Conservation (phyloP, 495 filamentous ascomycete genomes). For the Astrocystis sublimbata region DNA sequence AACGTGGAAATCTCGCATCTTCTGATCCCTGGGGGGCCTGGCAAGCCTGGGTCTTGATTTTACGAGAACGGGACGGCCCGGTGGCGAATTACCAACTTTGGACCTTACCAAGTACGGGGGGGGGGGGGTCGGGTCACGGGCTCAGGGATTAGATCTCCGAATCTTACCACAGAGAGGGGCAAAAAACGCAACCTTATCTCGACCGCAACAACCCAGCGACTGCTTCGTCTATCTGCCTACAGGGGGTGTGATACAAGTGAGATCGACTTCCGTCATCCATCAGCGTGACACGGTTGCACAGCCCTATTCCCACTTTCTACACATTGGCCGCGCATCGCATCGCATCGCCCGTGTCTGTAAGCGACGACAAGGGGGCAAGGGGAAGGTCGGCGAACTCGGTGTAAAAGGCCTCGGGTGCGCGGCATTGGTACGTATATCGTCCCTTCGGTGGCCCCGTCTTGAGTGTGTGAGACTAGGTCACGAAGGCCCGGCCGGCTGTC, state of each 20-base stretch:
- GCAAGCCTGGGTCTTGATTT: neutral
- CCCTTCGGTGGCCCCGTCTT: neutral
- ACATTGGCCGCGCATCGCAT: neutral
- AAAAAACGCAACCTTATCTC: slow-evolving; percentile 13
- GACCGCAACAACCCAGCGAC: neutral
- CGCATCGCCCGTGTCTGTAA: neutral
- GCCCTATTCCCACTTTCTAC: neutral
- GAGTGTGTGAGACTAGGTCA: neutral
- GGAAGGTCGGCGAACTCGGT: neutral
- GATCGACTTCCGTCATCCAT: neutral
- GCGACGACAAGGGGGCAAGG: neutral
- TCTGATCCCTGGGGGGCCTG: neutral
- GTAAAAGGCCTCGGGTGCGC: neutral
- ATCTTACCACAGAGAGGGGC: neutral
- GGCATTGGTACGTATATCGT: neutral
- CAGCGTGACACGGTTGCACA: slow-evolving; percentile 7
- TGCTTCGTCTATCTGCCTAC: neutral
- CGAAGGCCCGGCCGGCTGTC: neutral
- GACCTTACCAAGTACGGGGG: too few species aligned
- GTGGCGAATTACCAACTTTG: neutral
- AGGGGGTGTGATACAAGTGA: slow-evolving; percentile 13
- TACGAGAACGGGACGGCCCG: slow-evolving; percentile 9
- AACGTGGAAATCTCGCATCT: neutral
- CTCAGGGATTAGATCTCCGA: slow-evolving; percentile 4
- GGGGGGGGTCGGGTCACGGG: neutral